Base-by-base conservation (phyloP, 2,329 filamentous ascomycete genomes). In the Cladobotryum protrusum region DNA sequence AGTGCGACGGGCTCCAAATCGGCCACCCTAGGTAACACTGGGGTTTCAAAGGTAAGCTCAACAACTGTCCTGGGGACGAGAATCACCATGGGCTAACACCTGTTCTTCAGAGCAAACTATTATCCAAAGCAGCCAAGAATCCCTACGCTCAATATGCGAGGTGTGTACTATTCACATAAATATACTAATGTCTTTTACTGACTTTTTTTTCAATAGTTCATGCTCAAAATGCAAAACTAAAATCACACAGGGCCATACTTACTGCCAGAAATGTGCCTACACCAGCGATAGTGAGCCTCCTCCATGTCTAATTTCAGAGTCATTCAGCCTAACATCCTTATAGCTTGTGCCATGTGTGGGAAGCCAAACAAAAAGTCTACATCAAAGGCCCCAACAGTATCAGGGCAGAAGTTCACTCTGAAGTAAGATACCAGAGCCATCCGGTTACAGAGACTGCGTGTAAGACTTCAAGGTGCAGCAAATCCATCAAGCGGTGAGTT, bases 121-220 rank as follows among this genome's bases (percentile, higher is more conserved):
- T 84, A 32, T 84, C 80, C 50, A 79, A 82, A 56, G 74, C 76
- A 43, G 82, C 82, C 32, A 82, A 83, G 66, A 85, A 85, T 55
- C 82, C 82, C 0, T 85, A 83, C 57, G 81, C 81, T 2, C 74
- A 79, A 48, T 84, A 85, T 62, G 74, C 81, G 9, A 61, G 57
- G 59, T 59, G 29, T 34, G 35, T 24, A 13, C 34, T 4, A 29
- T 29, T 29, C 24, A 29, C 24, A 29, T 8, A 5, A 6, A 29
- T 29, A 29, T 5, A 9, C 11, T 29, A 9, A 29, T 29, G 6
- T 29, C 24, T 29, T n/a, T n/a, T 14, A 15, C 18, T 52, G 19
- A 34, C 33, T 29, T 8, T 47, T n/a, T 33, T 7, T 9, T 14
- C 6, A 9, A 7, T 17, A 81, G 78, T 58, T 75, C 77, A 0